A percentile compares a stretch with the other conserved stretches of the same genome.
These are phyloP conservation scores for Rhizopogon vesiculosus DNA, from an alignment of 768 basidiomycete species.

Conservation along the genomic window DNA sequence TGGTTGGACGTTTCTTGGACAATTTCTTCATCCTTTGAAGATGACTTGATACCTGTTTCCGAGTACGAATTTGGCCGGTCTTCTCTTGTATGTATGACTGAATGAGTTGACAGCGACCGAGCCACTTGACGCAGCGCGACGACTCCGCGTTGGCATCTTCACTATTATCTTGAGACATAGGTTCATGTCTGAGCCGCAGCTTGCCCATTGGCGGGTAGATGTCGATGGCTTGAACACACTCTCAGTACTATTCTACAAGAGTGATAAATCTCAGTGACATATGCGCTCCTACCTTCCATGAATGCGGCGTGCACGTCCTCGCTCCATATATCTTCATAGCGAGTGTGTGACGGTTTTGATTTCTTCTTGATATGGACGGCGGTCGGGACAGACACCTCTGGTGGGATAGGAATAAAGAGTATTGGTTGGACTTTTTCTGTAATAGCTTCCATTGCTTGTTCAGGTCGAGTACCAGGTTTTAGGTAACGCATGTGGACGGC, in stretches of 20 bases:
- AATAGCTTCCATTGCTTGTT: conserved; percentile 14
- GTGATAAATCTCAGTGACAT: neutral
- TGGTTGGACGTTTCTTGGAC: conserved; percentile 25
- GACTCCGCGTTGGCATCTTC: conserved; percentile 5
- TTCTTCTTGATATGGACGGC: neutral
- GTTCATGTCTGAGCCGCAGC: conserved; percentile 29
- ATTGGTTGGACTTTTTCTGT: conserved; percentile 13
- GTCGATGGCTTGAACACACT: conserved; percentile 17
- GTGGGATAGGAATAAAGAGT: conserved; percentile 1
- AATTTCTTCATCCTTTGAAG: conserved; percentile 33
- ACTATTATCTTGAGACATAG: conserved; percentile 12
- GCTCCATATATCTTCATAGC: conserved; percentile 30
- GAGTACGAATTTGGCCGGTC: conserved; percentile 32
- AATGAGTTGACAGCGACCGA: conserved; percentile 36
- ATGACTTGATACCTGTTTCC: conserved; percentile 37
- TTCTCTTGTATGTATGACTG: conserved; percentile 34
- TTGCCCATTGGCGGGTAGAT: conserved; percentile 32
- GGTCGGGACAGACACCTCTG: neutral
- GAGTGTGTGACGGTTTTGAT: conserved; percentile 22
- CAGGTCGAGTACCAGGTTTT: neutral
- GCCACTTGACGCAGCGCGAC: conserved; percentile 18
- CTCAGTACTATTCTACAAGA: neutral
- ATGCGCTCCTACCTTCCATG: conserved; percentile 27
- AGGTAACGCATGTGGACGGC: conserved; percentile 8
- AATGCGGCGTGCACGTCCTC: conserved; percentile 31